Percentiles rank a stretch among this genome's conserved stretches.
phyloP scores from a whole-genome alignment of 1,284 basidiomycete species.

The Fomitopsis schrenkii region DNA sequence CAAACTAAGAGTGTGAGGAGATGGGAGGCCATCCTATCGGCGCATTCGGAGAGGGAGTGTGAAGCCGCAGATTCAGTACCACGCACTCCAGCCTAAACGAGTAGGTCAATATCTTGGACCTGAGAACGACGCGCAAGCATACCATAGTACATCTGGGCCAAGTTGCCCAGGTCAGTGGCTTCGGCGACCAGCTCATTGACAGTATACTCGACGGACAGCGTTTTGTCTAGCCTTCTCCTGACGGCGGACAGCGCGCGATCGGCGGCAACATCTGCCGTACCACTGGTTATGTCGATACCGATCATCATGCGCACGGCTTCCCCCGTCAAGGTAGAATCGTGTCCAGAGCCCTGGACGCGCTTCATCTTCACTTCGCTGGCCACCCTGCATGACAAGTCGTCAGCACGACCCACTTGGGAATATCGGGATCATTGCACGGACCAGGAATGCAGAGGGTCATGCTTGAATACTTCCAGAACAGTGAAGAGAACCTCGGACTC shows the following conservation, averaged over 20 bases:
- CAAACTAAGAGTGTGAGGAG: too few relatives aligned
- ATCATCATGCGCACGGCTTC: constrained; percentile 34
- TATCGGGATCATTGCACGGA: constrained; percentile 27
- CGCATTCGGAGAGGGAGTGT: too few relatives aligned
- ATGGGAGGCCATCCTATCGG: too few relatives aligned
- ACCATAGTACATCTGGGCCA: constrained; percentile 81
- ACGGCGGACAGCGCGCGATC: constrained; percentile 85
- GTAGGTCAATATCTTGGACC: background rate
- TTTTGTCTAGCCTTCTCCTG: constrained; percentile 76
- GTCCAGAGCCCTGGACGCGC: constrained; percentile 42
- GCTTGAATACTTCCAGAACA: constrained; percentile 94
- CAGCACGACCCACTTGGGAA: background rate
- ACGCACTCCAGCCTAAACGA: constrained; percentile 15
- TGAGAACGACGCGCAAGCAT: constrained; percentile 19
- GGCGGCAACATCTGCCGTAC: constrained; percentile 79
- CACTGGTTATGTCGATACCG: constrained; percentile 58
- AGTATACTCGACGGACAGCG: constrained; percentile 87
- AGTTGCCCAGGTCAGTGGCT: constrained; percentile 75
- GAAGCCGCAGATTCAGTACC: constrained; percentile 6
- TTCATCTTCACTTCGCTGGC: constrained; percentile 70
- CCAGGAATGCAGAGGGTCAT: constrained; percentile 96
- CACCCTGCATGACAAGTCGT: constrained; percentile 44
- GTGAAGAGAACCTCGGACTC: constrained; percentile 89
- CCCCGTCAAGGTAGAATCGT: constrained; percentile 21
- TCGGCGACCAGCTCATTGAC: constrained; percentile 93